A percentile compares a stretch with the other conserved stretches of the same genome.
These are phyloP conservation scores for Acarospora socialis DNA, from an alignment of 2,329 filamentous ascomycete genomes.

Conservation along the genomic window DNA sequence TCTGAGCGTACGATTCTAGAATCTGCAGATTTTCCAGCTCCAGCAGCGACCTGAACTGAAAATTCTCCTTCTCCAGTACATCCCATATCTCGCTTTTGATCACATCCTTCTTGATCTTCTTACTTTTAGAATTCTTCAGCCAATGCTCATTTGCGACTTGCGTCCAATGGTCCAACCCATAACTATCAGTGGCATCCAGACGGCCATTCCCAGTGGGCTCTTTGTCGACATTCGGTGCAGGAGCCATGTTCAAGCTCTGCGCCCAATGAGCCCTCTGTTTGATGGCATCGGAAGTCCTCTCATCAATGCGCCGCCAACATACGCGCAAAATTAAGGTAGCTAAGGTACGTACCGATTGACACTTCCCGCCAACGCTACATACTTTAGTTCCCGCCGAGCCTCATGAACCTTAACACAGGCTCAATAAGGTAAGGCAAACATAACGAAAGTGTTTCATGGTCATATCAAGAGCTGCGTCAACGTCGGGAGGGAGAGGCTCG, in stretches of 20 bases:
- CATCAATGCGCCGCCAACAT: too few species aligned
- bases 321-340: too few species aligned
- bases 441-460: not conserved
- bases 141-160: conserved; percentile 77
- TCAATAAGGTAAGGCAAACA: not conserved
- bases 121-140: conserved; percentile 56
- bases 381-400: not conserved
- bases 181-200: conserved; percentile 28
- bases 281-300: conserved; percentile 7
- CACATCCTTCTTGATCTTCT: conserved; percentile 65
- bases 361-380: not conserved
- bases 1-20: conserved; percentile 53
- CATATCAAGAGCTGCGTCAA: not conserved
- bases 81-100: conserved; percentile 86
- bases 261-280: conserved; percentile 5
- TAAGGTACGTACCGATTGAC: too few species aligned
- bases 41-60: conserved; percentile 62
- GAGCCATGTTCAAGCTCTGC: conserved; percentile 30
- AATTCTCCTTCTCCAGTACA: conserved; percentile 65
- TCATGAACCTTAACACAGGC: not conserved
- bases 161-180: too few species aligned
- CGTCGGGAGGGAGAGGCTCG: not conserved
- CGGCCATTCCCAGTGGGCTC: conserved; percentile 29
- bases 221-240: conserved; percentile 40
- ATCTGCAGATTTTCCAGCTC: conserved; percentile 82